Percentiles rank a stretch among this genome's conserved stretches.
These are phyloP conservation scores for Podospora australis DNA, from an alignment of 495 filamentous ascomycete genomes.

Conservation along the genomic window DNA sequence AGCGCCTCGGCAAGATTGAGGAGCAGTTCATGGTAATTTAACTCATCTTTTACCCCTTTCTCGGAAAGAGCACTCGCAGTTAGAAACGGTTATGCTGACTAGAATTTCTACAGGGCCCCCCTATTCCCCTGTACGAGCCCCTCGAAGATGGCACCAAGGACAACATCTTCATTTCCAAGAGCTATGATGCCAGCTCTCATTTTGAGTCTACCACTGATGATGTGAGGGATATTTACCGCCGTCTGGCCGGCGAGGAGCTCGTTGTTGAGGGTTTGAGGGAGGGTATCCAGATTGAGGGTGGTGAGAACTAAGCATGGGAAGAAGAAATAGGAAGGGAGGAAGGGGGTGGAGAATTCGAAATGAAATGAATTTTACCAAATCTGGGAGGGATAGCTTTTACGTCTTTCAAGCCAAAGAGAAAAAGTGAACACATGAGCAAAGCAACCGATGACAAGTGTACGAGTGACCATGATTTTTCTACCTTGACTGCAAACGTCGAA, in stretches of 20 bases:
- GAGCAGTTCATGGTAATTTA: slow-evolving; percentile 84
- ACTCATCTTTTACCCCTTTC: not conserved
- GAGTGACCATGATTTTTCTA: no score
- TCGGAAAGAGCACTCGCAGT: no score
- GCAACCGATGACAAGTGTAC: no score
- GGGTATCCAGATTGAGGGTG: slow-evolving; percentile 45
- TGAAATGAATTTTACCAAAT: no score
- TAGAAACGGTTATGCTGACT: slow-evolving; percentile 1
- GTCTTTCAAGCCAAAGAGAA: no score
- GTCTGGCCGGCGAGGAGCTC: slow-evolving; percentile 82
- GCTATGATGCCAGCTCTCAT: slow-evolving; percentile 95
- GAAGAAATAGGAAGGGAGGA: not conserved
- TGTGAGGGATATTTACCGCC: slow-evolving; percentile 86
- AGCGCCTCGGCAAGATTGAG: slow-evolving; percentile 87
- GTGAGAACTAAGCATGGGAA: slow-evolving; percentile 28
- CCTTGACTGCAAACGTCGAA: no score
- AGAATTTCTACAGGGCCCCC: slow-evolving; percentile 47
- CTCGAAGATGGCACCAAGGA: slow-evolving; percentile 78
- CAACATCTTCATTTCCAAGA: slow-evolving; percentile 95
- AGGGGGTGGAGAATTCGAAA: not conserved
- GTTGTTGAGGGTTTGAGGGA: slow-evolving; percentile 56
- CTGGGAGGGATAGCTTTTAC: no score
- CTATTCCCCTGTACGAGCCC: slow-evolving; percentile 91
- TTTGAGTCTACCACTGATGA: slow-evolving; percentile 91
- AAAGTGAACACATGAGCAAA: no score